Base-by-base conservation (phyloP, 2,329 filamentous ascomycete genomes). In the Fusarium compactum region DNA sequence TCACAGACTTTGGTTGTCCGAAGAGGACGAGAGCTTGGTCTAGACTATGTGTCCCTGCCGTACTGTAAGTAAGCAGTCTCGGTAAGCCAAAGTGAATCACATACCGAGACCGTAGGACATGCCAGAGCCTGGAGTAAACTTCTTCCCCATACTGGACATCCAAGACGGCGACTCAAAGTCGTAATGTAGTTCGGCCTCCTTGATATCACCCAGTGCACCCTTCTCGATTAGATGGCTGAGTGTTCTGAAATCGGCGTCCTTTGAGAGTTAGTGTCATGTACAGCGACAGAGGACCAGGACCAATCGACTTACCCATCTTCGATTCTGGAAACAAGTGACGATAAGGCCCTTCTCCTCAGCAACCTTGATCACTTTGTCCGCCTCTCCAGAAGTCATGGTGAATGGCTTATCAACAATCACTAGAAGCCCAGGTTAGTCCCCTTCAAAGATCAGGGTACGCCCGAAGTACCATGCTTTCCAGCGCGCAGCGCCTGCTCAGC, bases 171-270 rank as follows among this genome's bases (percentile, higher is more conserved):
- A 78, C 38, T 82, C 82, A 41, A 84, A 86, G 73, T 92, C 90
- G 62, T 91, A 91, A 76, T 91, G 89, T 5, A 89, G 85, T 71
- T 91, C 86, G 53, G 89, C 91, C 69, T 92, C 90, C 40, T 86
- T 85, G 51, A 91, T 81, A 3, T 89, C 84, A 18, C 90, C 90
- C 0, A 74, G 24, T 16, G 72, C 72, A 10, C 60, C 62, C 18
- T 68, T 60, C 0, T 60, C 45, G 1, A 72, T 20, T 0, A 74
- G 57, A 6, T 65, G 50, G 5, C 60, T 64, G 1, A 74, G 61
- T 5, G 72, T 73, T 12, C 55, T 59, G 8, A 73, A 74, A 24
- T 72, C 72, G 4, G 70, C 72, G 20, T 74, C 72, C 72, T 74
- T 3, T 45, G 3, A 15, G 7, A 6, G 14, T 41, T 1, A 63